These are phyloP conservation scores for Xylariaceae sp. DNA, from an alignment of 2,329 filamentous ascomycete species.

Conservation along the genomic window DNA sequence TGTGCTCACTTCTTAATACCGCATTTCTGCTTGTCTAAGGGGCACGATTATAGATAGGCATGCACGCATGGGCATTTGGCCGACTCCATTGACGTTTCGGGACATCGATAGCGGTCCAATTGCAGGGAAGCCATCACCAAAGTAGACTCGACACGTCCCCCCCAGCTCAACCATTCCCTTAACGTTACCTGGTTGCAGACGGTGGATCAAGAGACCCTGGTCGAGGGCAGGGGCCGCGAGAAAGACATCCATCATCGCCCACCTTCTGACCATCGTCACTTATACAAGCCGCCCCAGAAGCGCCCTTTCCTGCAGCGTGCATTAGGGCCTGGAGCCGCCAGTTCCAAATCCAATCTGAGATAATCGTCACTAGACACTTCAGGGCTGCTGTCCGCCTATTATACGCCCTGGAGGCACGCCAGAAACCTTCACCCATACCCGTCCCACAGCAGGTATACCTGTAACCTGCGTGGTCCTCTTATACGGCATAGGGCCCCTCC, in stretches of 20 bases:
- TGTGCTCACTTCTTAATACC: not conserved
- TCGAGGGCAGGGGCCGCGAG: constrained; percentile 5
- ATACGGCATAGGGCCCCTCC: not conserved
- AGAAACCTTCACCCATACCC: not conserved
- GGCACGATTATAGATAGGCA: constrained; percentile 5
- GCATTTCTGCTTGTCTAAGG: not conserved
- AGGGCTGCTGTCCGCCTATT: not conserved
- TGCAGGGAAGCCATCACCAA: constrained; percentile 6
- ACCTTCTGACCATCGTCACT: not conserved
- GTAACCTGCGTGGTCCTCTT: not conserved
- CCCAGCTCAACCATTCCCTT: constrained; percentile 3
- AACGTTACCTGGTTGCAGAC: constrained; percentile 15
- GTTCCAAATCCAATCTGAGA: constrained; percentile 4
- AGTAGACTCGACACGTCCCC: constrained; percentile 2
- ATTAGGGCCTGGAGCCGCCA: constrained; percentile 14
- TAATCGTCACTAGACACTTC: not conserved
- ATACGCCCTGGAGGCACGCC: not conserved
- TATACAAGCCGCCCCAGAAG: constrained; percentile 14
- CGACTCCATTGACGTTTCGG: constrained; percentile 9
- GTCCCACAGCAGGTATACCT: not conserved
- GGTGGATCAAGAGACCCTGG: constrained; percentile 1
- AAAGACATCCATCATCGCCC: constrained; percentile 3
- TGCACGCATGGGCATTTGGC: constrained; percentile 15
- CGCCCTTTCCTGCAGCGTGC: constrained; percentile 18
- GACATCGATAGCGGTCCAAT: constrained; percentile 7